Percentiles rank a stretch among this genome's conserved stretches.
Evolutionary conservation across 2,329 filamentous ascomycete species (phyloP).

Genomic region (Elsinoe fawcettii): DNA sequence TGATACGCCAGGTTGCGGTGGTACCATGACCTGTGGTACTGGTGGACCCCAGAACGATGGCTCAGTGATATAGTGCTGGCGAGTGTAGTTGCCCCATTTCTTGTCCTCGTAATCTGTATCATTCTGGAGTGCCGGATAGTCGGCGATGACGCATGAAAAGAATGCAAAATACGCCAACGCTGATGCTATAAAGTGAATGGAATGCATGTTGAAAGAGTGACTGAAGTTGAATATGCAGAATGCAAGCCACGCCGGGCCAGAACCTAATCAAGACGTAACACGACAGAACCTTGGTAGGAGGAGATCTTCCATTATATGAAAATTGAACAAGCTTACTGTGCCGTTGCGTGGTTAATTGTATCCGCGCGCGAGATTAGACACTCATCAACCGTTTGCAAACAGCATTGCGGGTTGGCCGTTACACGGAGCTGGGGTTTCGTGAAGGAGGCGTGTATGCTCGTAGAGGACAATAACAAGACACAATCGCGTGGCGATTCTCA

Average conservation of each 20-base stretch:
- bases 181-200: neutral
- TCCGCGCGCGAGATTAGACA: slow-evolving; percentile 1
- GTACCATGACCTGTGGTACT: neutral
- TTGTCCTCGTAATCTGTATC: neutral
- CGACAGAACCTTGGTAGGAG: neutral
- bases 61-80: slow-evolving; percentile 13
- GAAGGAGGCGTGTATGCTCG: no score
- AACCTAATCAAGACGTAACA: neutral
- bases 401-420: neutral
- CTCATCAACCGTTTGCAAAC: neutral
- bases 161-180: neutral
- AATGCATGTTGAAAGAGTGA: slow-evolving; percentile 3
- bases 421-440: neutral
- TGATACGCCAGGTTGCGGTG: neutral
- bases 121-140: slow-evolving; percentile 9
- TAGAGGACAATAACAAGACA: no score
- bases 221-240: slow-evolving; percentile 4
- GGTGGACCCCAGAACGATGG: slow-evolving; percentile 23
- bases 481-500: no score
- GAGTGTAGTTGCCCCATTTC: slow-evolving; percentile 14
- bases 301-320: neutral
- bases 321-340: neutral
- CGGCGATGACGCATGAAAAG: neutral
- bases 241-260: neutral
- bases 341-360: neutral